A percentile compares a stretch with the other conserved stretches of the same genome.
Evolutionary conservation across 1,284 basidiomycete genomes (phyloP).

Genomic region (Flammula alnicola): DNA sequence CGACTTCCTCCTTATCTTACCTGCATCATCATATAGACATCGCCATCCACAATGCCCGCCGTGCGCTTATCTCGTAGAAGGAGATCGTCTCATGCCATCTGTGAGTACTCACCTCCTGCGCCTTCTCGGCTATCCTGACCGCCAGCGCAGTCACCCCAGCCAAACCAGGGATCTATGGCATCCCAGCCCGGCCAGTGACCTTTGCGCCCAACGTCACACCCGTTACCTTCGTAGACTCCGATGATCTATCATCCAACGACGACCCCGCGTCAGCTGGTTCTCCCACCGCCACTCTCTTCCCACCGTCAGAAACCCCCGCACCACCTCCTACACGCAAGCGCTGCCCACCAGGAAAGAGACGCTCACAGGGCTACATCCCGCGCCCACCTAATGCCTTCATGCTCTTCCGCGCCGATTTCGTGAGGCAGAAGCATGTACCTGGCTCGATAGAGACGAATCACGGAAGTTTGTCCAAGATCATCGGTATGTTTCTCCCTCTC

Average conservation of each 20-base stretch:
- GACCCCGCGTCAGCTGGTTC: conserved; percentile 24
- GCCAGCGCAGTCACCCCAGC: conserved; percentile 46
- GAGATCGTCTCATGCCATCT: too few species aligned
- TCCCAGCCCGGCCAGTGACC: conserved; percentile 57
- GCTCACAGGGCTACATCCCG: conserved; percentile 70
- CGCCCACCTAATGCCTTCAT: conserved; percentile 94
- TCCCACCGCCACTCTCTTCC: conserved; percentile 43
- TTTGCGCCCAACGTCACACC: conserved; percentile 78
- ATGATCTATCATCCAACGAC: conserved; percentile 35
- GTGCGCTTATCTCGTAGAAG: too few species aligned
- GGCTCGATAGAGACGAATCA: conserved; percentile 85
- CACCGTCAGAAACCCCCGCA: conserved; percentile 45
- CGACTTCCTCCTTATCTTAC: too few species aligned
- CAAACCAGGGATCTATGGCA: conserved; percentile 62
- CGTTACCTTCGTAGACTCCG: conserved; percentile 56
- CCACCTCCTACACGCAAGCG: conserved; percentile 56
- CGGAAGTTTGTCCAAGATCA: conserved; percentile 75
- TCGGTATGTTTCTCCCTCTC: conserved; percentile 50
- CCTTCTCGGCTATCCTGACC: too few species aligned
- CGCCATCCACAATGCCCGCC: too few species aligned
- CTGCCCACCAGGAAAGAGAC: conserved; percentile 51
- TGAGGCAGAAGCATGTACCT: conserved; percentile 80
- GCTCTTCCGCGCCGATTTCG: conserved; percentile 90
- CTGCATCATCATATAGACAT: too few species aligned
- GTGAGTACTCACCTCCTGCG: too few species aligned